Evolutionary conservation across 495 filamentous ascomycete species (phyloP).

Genomic region (Talaromyces proteolyticus): DNA sequence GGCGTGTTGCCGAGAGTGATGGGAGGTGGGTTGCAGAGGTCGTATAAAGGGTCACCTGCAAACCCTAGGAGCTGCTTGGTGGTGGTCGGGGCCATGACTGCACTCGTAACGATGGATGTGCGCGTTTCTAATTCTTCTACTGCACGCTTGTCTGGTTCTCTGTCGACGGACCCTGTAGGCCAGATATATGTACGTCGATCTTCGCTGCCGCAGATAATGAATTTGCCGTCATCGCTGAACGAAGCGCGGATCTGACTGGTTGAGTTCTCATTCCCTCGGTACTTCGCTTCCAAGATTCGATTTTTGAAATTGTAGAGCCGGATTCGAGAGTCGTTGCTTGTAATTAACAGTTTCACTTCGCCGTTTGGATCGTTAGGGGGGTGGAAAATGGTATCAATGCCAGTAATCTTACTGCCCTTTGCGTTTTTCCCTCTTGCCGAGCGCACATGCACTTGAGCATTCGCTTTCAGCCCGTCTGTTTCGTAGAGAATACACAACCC

Average conservation of each 20-base stretch:
- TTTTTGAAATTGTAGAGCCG: constrained; percentile 83
- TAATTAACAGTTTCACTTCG: constrained; percentile 81
- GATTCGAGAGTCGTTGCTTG: constrained; percentile 94
- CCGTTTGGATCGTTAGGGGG: constrained; percentile 57
- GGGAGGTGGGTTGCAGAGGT: constrained; percentile 93
- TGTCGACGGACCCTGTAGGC: constrained; percentile 58
- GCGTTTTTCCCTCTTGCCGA: constrained; percentile 88
- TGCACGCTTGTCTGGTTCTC: constrained; percentile 71
- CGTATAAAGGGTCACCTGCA: constrained; percentile 89
- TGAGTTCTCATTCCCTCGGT: constrained; percentile 89
- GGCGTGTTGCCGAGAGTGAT: constrained; percentile 75
- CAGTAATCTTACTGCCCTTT: constrained; percentile 96
- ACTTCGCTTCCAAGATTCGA: constrained; percentile 80
- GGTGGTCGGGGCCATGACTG: constrained; percentile 74
- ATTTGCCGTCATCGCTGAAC: constrained; percentile 81
- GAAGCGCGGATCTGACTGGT: constrained; percentile 85
- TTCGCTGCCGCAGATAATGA: constrained; percentile 92
- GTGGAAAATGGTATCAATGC: constrained; percentile 70
- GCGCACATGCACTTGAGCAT: constrained; percentile 81
- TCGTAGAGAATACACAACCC: constrained; percentile 91
- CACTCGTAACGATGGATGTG: constrained; percentile 78
- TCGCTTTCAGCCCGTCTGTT: constrained; percentile 82
- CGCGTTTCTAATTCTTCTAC: constrained; percentile 88
- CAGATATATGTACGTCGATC: constrained; percentile 87
- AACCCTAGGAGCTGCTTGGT: constrained; percentile 70